These are phyloP conservation scores for Pythium sukuiense DNA, from an alignment of 352 stramenopile genomes.

Conservation along the genomic window DNA sequence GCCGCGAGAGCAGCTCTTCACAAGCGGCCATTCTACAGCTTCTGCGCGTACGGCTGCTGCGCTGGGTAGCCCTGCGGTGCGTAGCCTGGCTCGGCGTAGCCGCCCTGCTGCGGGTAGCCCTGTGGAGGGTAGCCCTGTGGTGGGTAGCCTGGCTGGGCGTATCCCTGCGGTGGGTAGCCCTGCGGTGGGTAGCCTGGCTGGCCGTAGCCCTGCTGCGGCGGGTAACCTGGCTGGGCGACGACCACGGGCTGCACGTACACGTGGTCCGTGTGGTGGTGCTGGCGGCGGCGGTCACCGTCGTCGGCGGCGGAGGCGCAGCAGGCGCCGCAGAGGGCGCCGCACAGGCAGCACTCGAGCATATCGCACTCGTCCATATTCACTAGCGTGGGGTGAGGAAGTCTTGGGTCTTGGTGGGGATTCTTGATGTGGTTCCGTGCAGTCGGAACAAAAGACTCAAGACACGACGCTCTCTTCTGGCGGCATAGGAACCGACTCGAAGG, in stretches of 20 bases:
- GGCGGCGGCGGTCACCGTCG: slow-evolving; percentile 39
- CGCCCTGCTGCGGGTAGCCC: slow-evolving; percentile 34
- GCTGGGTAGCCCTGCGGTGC: slow-evolving; percentile 40
- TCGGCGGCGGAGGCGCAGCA: slow-evolving; percentile 59
- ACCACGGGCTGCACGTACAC: slow-evolving; percentile 79
- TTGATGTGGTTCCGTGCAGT: background rate
- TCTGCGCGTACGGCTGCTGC: slow-evolving; percentile 33
- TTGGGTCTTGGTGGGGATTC: background rate
- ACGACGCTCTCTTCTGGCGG: background rate
- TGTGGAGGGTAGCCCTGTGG: slow-evolving; percentile 41
- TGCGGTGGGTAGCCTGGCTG: slow-evolving; percentile 41
- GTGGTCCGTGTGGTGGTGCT: slow-evolving; percentile 42
- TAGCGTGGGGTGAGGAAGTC: background rate
- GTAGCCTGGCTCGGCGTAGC: slow-evolving; percentile 51
- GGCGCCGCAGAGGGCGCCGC: slow-evolving; percentile 68
- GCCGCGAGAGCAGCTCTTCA: background rate
- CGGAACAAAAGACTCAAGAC: background rate
- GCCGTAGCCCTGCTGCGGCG: slow-evolving; percentile 16
- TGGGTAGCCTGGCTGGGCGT: slow-evolving; percentile 40
- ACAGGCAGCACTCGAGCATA: slow-evolving; percentile 78
- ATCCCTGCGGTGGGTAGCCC: slow-evolving; percentile 38
- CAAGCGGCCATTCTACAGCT: slow-evolving; percentile 18
- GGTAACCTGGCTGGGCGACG: slow-evolving; percentile 34
- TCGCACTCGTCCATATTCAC: slow-evolving; percentile 68
- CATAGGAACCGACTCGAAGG: slow-evolving; percentile 1